phyloP scores from a whole-genome alignment of 1,284 basidiomycete genomes.

The Amylostereum areolatum region DNA sequence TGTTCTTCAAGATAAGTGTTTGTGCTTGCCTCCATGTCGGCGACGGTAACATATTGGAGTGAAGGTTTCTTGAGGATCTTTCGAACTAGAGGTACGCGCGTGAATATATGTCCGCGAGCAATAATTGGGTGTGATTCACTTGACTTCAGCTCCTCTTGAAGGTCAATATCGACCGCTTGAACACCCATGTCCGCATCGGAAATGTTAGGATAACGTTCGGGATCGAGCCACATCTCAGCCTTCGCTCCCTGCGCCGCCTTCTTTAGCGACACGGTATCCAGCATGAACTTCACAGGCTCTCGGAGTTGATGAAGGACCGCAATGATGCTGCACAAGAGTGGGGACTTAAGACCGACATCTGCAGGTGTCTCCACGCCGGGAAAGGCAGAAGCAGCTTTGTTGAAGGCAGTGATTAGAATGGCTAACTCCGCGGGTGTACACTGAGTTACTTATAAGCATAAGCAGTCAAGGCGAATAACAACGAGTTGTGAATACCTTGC shows the following conservation, averaged over 20 bases:
- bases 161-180: slow-evolving; percentile 61
- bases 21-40: slow-evolving; percentile 61
- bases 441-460: slow-evolving; percentile 27
- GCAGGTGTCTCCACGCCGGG: slow-evolving; percentile 36
- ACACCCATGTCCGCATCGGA: slow-evolving; percentile 48
- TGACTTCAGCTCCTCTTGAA: slow-evolving; percentile 70
- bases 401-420: slow-evolving; percentile 71
- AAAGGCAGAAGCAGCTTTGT: slow-evolving; percentile 69
- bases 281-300: slow-evolving; percentile 48
- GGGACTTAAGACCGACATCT: slow-evolving; percentile 55
- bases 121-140: slow-evolving; percentile 33
- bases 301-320: slow-evolving; percentile 62
- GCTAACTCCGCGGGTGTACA: slow-evolving; percentile 84
- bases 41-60: slow-evolving; percentile 67
- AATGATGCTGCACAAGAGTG: slow-evolving; percentile 69
- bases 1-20: neutral
- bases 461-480: neutral
- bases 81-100: slow-evolving; percentile 44
- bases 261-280: slow-evolving; percentile 57
- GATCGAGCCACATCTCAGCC: slow-evolving; percentile 70
- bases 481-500: slow-evolving; percentile 56
- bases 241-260: slow-evolving; percentile 68
- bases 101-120: slow-evolving; percentile 7
- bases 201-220: slow-evolving; percentile 65
- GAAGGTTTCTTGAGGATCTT: slow-evolving; percentile 71